Percentiles rank a stretch among this genome's conserved stretches.
These are phyloP conservation scores for Jackrogersella minutella DNA, from an alignment of 495 filamentous ascomycete genomes.

Conservation along the genomic window DNA sequence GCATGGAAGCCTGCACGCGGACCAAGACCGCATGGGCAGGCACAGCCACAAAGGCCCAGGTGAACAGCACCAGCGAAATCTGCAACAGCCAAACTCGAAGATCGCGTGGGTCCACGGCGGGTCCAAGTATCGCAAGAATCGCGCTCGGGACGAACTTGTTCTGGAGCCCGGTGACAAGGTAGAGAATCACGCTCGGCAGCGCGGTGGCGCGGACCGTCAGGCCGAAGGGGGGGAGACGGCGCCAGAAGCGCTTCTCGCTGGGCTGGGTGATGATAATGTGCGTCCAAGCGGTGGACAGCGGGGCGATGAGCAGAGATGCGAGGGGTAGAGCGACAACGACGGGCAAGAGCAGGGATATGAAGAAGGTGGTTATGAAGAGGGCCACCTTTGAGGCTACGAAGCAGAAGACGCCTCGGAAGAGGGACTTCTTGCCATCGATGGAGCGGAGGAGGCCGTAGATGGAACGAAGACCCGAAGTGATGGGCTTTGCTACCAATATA, in stretches of 20 bases:
- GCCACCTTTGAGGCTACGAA: neutral
- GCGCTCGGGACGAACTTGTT: neutral
- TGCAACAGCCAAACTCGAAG: neutral
- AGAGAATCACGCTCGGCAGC: neutral
- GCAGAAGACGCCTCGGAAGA: slow-evolving; percentile 22
- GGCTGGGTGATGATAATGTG: slow-evolving; percentile 28
- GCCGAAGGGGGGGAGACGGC: slow-evolving; percentile 13
- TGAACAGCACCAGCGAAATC: neutral
- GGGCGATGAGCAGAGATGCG: slow-evolving; percentile 12
- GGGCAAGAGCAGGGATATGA: slow-evolving; percentile 10
- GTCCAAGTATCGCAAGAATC: neutral
- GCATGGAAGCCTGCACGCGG: slow-evolving; percentile 41
- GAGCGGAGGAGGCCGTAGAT: slow-evolving; percentile 43
- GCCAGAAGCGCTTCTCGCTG: slow-evolving; percentile 13
- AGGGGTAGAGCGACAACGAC: neutral
- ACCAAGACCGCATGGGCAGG: slow-evolving; percentile 24
- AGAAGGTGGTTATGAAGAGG: neutral
- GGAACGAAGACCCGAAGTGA: slow-evolving; percentile 49
- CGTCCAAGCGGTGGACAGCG: slow-evolving; percentile 17
- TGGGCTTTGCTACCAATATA: slow-evolving; percentile 28
- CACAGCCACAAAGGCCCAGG: slow-evolving; percentile 2
- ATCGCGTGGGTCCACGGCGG: too few species aligned
- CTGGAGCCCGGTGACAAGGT: neutral
- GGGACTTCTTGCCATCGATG: slow-evolving; percentile 12
- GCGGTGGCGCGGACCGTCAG: slow-evolving; percentile 18